Percentiles rank a stretch among this genome's conserved stretches.
Conservation (phyloP, 208 protist species). For the Trypanosoma theileri region DNA sequence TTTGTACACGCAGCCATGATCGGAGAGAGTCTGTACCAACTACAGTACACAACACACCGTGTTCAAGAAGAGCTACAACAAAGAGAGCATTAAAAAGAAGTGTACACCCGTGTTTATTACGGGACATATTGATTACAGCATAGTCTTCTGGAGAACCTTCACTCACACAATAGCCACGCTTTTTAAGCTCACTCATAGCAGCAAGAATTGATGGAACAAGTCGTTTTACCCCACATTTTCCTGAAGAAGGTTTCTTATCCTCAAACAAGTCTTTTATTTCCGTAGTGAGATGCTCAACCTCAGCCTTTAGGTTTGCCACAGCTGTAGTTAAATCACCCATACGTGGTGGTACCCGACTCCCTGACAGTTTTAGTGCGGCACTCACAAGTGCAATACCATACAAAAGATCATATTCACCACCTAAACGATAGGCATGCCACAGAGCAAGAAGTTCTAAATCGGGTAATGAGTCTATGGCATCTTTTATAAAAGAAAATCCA, state of each 20-base stretch:
- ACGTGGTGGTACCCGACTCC: slow-evolving; percentile 10
- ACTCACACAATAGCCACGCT: slow-evolving; percentile 26
- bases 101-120: slow-evolving; percentile 31
- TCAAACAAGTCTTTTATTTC: slow-evolving; percentile 15
- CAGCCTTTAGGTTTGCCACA: not conserved
- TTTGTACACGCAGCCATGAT: slow-evolving; percentile 47
- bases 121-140: slow-evolving; percentile 33
- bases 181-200: slow-evolving; percentile 1
- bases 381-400: slow-evolving; percentile 45
- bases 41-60: slow-evolving; percentile 36
- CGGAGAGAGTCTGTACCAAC: slow-evolving; percentile 38
- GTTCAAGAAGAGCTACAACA: slow-evolving; percentile 29
- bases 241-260: not conserved
- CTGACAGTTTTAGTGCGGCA: slow-evolving; percentile 32
- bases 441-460: slow-evolving; percentile 46
- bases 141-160: slow-evolving; percentile 45
- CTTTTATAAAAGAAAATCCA: slow-evolving; percentile 57
- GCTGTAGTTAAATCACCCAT: not conserved
- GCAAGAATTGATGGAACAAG: not conserved
- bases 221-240: not conserved
- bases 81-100: slow-evolving; percentile 56
- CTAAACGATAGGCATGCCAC: slow-evolving; percentile 35
- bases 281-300: not conserved
- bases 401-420: slow-evolving; percentile 41
- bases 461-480: slow-evolving; percentile 34